Percentiles rank a stretch among this genome's conserved stretches.
phyloP scores from a whole-genome alignment of 306 rosid species.

The Vigna trinervia region DNA sequence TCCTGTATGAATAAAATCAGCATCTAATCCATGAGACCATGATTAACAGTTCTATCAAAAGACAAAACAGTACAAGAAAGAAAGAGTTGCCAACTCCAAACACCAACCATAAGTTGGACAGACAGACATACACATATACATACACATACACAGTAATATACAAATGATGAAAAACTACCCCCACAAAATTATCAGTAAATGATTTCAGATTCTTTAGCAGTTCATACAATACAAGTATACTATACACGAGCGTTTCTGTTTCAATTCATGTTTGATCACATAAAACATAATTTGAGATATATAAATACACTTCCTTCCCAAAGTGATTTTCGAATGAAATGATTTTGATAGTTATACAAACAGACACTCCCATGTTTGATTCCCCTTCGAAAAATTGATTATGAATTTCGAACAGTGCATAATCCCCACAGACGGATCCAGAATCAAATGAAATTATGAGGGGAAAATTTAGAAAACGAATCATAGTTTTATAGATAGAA shows the following conservation, averaged over 20 bases:
- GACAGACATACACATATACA: no score
- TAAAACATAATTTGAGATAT: not conserved
- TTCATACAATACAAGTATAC: not conserved
- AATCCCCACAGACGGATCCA: no score
- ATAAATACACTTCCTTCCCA: not conserved
- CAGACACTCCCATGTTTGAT: no score
- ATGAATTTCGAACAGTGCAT: no score
- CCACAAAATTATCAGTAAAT: not conserved
- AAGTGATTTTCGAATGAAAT: no score
- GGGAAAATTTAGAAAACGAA: no score
- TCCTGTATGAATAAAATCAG: conserved; percentile 52
- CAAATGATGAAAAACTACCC: not conserved
- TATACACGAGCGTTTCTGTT: not conserved
- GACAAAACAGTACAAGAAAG: not conserved
- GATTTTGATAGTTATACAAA: no score
- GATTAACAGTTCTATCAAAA: not conserved
- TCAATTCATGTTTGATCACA: not conserved
- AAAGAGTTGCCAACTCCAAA: conserved; percentile 17
- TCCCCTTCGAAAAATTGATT: no score
- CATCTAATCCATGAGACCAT: not conserved
- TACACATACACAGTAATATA: no score
- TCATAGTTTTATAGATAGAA: no score
- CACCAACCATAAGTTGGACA: no score
- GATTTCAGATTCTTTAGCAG: not conserved
- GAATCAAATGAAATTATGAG: no score